Conservation (phyloP, 148 eudicot genomes). For the Talinum fruticosum region DNA sequence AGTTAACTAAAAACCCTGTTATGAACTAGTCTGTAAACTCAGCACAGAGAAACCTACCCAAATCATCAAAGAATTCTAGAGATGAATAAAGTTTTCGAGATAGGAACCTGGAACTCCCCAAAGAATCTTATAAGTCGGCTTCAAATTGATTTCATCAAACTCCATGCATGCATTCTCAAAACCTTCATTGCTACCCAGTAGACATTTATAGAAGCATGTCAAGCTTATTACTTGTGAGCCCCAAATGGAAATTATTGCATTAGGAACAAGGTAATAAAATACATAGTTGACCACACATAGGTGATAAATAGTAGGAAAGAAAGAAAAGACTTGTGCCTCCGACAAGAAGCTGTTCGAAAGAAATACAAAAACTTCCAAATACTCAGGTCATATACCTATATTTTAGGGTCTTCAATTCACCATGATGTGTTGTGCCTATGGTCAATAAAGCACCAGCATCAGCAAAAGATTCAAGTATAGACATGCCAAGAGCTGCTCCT, state of each 20-base stretch:
- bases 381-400: slow-evolving; percentile 57
- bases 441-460: slow-evolving; percentile 76
- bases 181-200: slow-evolving; percentile 55
- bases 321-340: neutral
- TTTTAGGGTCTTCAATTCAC: slow-evolving; percentile 95
- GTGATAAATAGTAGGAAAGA: neutral
- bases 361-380: neutral
- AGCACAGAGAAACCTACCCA: neutral
- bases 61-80: neutral
- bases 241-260: neutral
- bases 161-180: slow-evolving; percentile 99
- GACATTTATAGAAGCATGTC: slow-evolving; percentile 9
- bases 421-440: slow-evolving; percentile 93
- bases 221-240: neutral
- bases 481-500: slow-evolving; percentile 99
- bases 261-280: slow-evolving; percentile 7
- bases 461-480: slow-evolving; percentile 87
- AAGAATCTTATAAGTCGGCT: slow-evolving; percentile 91
- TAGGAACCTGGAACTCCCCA: slow-evolving; percentile 93
- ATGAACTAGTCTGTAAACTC: too few relatives aligned
- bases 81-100: neutral
- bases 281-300: neutral
- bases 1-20: neutral
- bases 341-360: neutral
- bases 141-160: slow-evolving; percentile 92